Base-by-base conservation (phyloP, 257 asterid genomes). In the Rauvolfia tetraphylla region DNA sequence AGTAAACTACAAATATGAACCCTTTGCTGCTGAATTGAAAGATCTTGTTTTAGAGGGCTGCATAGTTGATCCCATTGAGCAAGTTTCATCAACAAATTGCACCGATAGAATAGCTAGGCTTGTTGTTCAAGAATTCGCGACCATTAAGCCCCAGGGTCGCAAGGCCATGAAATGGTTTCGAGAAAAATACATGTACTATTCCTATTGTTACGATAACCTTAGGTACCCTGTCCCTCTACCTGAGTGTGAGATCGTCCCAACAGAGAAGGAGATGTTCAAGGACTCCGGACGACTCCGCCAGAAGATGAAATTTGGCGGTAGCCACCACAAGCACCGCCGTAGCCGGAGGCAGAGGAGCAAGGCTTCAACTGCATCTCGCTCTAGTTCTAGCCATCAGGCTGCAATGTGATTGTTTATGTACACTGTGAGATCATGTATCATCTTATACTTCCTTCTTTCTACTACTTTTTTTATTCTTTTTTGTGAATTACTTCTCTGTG, bases 1-100 rank as follows among this genome's bases (percentile, higher is more conserved):
- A 75, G 96, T 92, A 8, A 62, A 94, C 87, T 92, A 94, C 82
- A 72, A 76, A 23, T 82, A 75, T 78, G 89, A 94, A 49, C 98
- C 98, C 42, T 94, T 94, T 71, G 80, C 80, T 4, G 83, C 98
- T 3, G 92, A 87, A 72, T 90, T 94, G 81, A 73, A 76, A 4
- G 93, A 89, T 85, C 85, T 94, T 1, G 91, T 87, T 23, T 91
- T 94, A 3, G 88, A 90, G 54, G 98, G 98, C 7, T 92, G 98
- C 76, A 33, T 86, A 11, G 96, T 94, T 0, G 93, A 94, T 66
- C 98, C 98, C 1, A 59, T 80, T 1, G 98, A 92, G 72, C 97
- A 92, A 76, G 61, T 94, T 22, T 75, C 84, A 3, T 92, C 98
- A 15, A 83, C 93, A 25, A 91, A 94, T 63, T 94, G 98, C 81